Conservation (phyloP, 257 asterid species). For the Scutellaria galericulata region DNA sequence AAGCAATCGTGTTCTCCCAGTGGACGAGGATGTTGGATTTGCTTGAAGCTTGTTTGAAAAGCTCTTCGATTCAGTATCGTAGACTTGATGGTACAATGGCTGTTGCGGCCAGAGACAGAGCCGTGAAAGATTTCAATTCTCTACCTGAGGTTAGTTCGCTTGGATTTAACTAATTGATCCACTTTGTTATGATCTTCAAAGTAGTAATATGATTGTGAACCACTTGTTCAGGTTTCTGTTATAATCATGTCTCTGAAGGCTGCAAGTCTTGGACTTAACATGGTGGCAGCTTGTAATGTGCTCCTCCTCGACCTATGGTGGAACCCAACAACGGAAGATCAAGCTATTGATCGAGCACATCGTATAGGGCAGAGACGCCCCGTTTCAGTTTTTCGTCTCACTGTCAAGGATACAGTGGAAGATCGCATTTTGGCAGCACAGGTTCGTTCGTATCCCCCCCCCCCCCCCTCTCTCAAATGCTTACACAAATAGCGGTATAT, state of each 20-base stretch:
- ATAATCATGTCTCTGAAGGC: constrained; percentile 98
- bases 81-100: constrained; percentile 98
- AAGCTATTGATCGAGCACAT: constrained; percentile 97
- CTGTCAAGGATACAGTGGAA: constrained; percentile 95
- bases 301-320: constrained; percentile 98
- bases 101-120: constrained; percentile 85
- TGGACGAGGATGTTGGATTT: constrained; percentile 99
- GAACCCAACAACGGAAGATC: constrained; percentile 99
- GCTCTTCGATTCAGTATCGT: constrained; percentile 70
- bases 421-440: constrained; percentile 96
- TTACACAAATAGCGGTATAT: background rate
- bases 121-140: constrained; percentile 91
- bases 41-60: constrained; percentile 81
- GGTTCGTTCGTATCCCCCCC: constrained; percentile 43
- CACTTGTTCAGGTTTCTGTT: constrained; percentile 70
- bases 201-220: constrained; percentile 19
- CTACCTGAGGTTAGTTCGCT: constrained; percentile 76
- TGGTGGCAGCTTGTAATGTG: constrained; percentile 97
- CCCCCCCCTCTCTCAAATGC: background rate
- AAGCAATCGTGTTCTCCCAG: constrained; percentile 96
- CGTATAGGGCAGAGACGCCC: constrained; percentile 97
- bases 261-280: constrained; percentile 96
- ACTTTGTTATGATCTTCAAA: constrained; percentile 14
- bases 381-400: constrained; percentile 85
- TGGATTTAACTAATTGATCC: constrained; percentile 24